Evolutionary conservation across 2,329 filamentous ascomycete genomes (phyloP), one percentile per base, ranked within the genome.

Genomic region (Aspergillus aculeatus): DNA sequence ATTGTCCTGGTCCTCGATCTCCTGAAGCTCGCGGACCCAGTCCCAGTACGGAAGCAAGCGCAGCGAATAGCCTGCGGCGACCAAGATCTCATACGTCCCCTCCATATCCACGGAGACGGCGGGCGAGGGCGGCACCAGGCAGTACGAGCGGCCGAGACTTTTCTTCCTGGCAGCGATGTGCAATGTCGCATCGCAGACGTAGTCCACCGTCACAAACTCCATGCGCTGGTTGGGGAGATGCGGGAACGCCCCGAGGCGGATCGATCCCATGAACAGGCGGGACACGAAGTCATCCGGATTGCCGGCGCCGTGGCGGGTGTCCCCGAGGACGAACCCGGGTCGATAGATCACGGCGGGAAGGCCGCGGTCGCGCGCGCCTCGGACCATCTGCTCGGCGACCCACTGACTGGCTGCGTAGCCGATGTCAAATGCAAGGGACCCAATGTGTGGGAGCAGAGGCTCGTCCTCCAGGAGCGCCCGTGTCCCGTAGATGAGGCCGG

Each of bases 351-450:
- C 82, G 9, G 89, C 90, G 2, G 77, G 78, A 0, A 96, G 84
- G 7, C 91, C 91, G 44, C 89, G 84, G 52, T 79, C 80, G 54
- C 90, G 90, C 24, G 91, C 91, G 71, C 89, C 87, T 26, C 89
- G 84, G 14, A 90, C 83, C 54, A 96, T 81, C 61, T 81, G 81
- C 68, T 86, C 84, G 0, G 83, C 81, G 2, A 83, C 88, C 91
- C 91, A 96, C 77, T 96, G 95, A 61, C 85, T 86, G 73, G 95
- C 90, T 1, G 91, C 91, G 67, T 96, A 96, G 4, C 92, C 91
- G 1, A 89, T 94, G 23, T 85, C 85, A 2, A 95, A 67, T 2
- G 35, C 53, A 2, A 65, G 44, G n/a, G 29, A 50, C 7, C 49
- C 19, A 7, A 64, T 12, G 35, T 66, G 54, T 1, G 49, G 56